Evolutionary conservation across 306 rosid species (phyloP).

Genomic region (Myrica gale): DNA sequence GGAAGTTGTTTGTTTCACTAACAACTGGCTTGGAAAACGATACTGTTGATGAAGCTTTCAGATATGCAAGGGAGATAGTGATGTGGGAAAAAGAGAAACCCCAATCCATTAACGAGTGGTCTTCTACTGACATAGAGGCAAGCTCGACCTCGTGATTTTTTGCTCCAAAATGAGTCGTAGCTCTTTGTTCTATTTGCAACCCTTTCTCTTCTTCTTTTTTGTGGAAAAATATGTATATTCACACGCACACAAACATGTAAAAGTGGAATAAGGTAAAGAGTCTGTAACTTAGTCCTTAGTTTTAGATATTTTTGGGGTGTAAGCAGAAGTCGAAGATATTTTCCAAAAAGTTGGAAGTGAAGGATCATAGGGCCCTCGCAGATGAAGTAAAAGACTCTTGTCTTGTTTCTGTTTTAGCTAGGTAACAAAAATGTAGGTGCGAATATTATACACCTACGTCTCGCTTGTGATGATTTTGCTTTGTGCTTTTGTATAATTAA

Average conservation of each 20-base stretch:
- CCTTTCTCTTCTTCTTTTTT: not conserved
- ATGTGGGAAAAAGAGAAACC: conserved; percentile 47
- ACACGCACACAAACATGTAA: not conserved
- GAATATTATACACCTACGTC: not conserved
- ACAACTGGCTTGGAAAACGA: conserved; percentile 58
- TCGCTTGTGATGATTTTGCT: not conserved
- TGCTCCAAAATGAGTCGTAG: too few relatives aligned
- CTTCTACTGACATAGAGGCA: conserved; percentile 43
- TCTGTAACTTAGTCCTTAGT: not conserved
- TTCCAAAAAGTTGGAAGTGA: not conserved
- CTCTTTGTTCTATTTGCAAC: not conserved
- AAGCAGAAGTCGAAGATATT: conserved; percentile 4
- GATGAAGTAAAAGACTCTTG: conserved; percentile 1
- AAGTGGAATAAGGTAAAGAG: not conserved
- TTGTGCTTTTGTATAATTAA: not conserved
- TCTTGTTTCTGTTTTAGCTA: not conserved
- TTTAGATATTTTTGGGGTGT: conserved; percentile 7
- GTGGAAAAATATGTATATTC: conserved; percentile 24
- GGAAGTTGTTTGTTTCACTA: conserved; percentile 62
- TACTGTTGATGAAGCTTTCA: conserved; percentile 62
- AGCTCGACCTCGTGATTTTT: conserved; percentile 35
- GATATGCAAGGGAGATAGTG: conserved; percentile 66
- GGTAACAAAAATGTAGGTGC: conserved; percentile 22
- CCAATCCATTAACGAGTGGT: conserved; percentile 32
- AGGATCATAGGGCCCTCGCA: not conserved